A percentile compares a stretch with the other conserved stretches of the same genome.
phyloP scores from a whole-genome alignment of 441 rosid genomes.

The Rhodomyrtus psidioides region DNA sequence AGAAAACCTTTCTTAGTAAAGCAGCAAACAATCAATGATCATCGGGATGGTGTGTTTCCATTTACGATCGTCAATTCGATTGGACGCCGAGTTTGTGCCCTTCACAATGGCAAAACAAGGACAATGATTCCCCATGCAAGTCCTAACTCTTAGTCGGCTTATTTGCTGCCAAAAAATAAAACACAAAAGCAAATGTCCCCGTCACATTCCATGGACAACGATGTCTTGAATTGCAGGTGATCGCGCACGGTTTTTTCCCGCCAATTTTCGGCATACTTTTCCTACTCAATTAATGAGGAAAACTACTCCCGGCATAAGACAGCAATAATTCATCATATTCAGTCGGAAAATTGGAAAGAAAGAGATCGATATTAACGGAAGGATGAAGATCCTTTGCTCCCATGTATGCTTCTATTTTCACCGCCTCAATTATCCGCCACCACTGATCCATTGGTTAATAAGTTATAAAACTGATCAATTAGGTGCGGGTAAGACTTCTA shows the following conservation, averaged over 20 bases:
- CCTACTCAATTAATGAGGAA: not conserved
- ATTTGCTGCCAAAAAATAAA: not conserved
- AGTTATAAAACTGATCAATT: not conserved
- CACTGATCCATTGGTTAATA: not conserved
- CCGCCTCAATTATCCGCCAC: not conserved
- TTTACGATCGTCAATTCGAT: not conserved
- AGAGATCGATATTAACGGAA: not conserved
- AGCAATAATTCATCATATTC: not conserved
- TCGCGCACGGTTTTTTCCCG: not conserved
- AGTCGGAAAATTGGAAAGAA: not conserved
- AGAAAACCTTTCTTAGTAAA: not conserved
- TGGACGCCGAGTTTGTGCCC: not conserved
- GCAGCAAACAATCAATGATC: not conserved
- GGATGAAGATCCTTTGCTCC: not conserved
- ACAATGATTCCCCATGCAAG: not conserved
- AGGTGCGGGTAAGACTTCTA: not conserved
- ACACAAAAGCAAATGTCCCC: not conserved
- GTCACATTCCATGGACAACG: not conserved
- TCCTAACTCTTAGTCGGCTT: not conserved
- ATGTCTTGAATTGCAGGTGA: not conserved
- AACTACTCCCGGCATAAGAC: not conserved
- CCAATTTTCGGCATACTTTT: not conserved
- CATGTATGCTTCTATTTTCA: not conserved
- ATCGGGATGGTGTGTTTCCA: not conserved
- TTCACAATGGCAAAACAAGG: not conserved